Conservation (phyloP, 306 rosid species). For the Mimosa pudica region DNA sequence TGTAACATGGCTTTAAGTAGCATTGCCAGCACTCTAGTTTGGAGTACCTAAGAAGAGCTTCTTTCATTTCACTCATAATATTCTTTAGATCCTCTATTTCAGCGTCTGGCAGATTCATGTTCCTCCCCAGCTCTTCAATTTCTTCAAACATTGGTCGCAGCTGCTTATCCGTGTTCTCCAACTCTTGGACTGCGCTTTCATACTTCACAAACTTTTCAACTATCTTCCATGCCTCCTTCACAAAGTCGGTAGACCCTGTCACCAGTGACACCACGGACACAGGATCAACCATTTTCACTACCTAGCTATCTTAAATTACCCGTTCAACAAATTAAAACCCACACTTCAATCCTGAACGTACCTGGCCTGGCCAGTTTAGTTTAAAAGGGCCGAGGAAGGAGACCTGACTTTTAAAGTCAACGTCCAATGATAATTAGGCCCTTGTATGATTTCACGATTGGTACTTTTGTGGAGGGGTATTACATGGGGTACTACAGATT, state of each 20-base stretch:
- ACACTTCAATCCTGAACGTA: too few species aligned
- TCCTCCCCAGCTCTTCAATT: neutral
- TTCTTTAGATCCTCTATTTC: neutral
- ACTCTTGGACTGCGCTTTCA: neutral
- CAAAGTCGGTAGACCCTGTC: fast-evolving
- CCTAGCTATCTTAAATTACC: too few species aligned
- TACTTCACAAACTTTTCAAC: neutral
- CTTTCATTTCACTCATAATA: neutral
- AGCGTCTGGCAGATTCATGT: neutral
- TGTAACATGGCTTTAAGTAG: neutral
- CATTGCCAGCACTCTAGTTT: neutral
- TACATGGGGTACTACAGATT: too few species aligned
- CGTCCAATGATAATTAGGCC: too few species aligned
- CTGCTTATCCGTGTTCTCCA: neutral
- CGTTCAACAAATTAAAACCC: too few species aligned
- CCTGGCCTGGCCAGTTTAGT: too few species aligned
- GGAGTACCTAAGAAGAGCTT: neutral
- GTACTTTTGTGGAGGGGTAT: too few species aligned
- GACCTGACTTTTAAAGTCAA: too few species aligned
- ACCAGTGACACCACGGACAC: neutral
- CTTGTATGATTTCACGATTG: too few species aligned
- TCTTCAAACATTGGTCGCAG: neutral
- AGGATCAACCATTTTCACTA: too few species aligned
- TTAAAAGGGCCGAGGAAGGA: too few species aligned
- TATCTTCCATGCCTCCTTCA: neutral